Percentiles rank a stretch among this genome's conserved stretches.
phyloP scores from a whole-genome alignment of 441 rosid species.

The Cnidoscolus chayamansa region DNA sequence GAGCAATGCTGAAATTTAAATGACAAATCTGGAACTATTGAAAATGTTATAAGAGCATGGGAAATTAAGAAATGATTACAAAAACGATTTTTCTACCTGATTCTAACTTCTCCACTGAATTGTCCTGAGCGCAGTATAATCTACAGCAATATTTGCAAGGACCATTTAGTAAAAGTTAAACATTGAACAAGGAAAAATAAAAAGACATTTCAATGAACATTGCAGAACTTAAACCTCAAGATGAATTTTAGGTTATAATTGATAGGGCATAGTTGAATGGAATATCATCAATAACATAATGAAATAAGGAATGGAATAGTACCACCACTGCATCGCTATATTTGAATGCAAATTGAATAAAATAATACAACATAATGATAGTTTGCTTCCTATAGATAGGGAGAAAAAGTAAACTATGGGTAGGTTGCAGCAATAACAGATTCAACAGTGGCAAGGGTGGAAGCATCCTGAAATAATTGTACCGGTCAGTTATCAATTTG shows the following conservation, averaged over 20 bases:
- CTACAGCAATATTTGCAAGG: conserved; percentile 40
- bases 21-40: background rate
- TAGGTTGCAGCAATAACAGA: no score
- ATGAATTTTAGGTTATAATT: background rate
- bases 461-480: no score
- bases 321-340: no score
- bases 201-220: background rate
- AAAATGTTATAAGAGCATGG: background rate
- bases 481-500: no score
- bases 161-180: conserved; percentile 19
- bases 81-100: conserved; percentile 52
- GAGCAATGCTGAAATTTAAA: background rate
- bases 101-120: conserved; percentile 72
- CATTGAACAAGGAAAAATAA: background rate
- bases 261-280: background rate
- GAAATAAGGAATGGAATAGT: background rate
- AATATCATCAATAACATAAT: background rate
- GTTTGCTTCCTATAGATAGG: no score
- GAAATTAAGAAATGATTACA: conserved; percentile 3
- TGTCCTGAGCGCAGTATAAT: conserved; percentile 70
- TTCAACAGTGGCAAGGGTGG: no score
- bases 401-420: no score
- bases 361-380: no score
- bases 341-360: no score
- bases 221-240: background rate